Base-by-base conservation (phyloP, 257 asterid genomes). In the Coffea eugenioides region DNA sequence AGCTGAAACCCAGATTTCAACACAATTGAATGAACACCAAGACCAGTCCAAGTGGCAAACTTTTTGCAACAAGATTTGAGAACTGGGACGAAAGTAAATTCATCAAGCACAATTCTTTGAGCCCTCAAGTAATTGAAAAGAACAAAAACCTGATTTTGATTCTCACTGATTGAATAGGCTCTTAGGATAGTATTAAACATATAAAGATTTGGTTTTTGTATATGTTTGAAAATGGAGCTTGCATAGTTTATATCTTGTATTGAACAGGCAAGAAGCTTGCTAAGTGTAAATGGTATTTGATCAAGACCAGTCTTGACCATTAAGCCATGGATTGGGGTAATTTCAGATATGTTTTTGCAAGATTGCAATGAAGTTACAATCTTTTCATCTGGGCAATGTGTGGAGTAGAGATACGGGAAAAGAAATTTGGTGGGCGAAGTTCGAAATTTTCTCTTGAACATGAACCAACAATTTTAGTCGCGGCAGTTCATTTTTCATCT, bases 261-360 rank as follows among this genome's bases (percentile, higher is more conserved):
- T 43, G 90, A 87, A 67, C 80, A 84, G 5, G 94, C 97, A 48
- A 90, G 92, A 65, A 92, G 89, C 71, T 90, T 92, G 90, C 95
- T 89, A 36, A 88, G 76, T 13, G 92, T 85, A 77, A 90, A 92
- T 57, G 89, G 85, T 13, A 82, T 70, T 25, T 10, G 81, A 78
- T 89, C 91, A 45, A 88, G 85, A 11, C 95, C 93, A 36, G 83
- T 71, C 81, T 90, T 92, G 85, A 87, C 20, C 93, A 92, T 87
- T n/a, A 80, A 83, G 43, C 90, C 90, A 78, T 92, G 97, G 77
- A 89, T 71, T 76, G 84, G 92, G 81, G 88, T 77, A 66, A 87
- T 81, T 82, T 86, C 86, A 31, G 84, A 57, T 80, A 77, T 39
- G 67, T 70, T 77, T 7, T 81, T 84, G 86, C 95, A 92, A 57